phyloP scores from a whole-genome alignment of 192 early-diverging fungal species.

The Backusella luteola region DNA sequence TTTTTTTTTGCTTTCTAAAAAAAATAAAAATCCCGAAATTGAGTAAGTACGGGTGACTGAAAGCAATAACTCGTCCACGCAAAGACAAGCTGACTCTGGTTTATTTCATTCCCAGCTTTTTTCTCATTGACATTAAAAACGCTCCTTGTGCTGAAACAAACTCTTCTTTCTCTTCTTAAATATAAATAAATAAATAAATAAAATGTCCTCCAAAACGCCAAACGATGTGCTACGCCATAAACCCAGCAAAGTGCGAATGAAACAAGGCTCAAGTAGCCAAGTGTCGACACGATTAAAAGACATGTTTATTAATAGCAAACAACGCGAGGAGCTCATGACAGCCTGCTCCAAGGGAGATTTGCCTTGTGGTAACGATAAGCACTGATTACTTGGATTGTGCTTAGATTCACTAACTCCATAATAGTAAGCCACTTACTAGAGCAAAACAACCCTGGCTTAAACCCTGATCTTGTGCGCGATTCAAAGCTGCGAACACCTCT shows the following conservation, averaged over 20 bases:
- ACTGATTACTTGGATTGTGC: neutral
- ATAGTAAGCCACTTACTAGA: conserved; percentile 24
- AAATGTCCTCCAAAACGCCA: neutral
- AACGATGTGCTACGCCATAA: neutral
- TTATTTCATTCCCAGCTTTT: too few relatives aligned
- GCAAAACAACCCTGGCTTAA: conserved; percentile 1
- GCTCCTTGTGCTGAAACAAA: neutral
- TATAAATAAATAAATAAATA: neutral
- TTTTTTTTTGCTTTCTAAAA: too few relatives aligned
- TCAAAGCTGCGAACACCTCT: conserved; percentile 32
- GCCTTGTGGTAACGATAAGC: conserved; percentile 19
- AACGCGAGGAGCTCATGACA: conserved; percentile 30
- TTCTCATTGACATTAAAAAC: too few relatives aligned
- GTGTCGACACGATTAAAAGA: conserved; percentile 16
- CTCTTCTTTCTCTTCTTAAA: neutral
- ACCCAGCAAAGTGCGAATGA: neutral
- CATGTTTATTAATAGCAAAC: conserved; percentile 25
- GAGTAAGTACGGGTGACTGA: too few relatives aligned
- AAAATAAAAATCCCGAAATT: too few relatives aligned
- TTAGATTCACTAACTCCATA: neutral
- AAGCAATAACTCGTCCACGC: too few relatives aligned
- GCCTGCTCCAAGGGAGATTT: conserved; percentile 30
- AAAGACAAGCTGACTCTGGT: too few relatives aligned
- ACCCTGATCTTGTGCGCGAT: conserved; percentile 35
- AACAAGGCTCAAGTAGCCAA: neutral